phyloP scores from a whole-genome alignment of 495 filamentous ascomycete genomes.

The Aspergillus heteromorphus region DNA sequence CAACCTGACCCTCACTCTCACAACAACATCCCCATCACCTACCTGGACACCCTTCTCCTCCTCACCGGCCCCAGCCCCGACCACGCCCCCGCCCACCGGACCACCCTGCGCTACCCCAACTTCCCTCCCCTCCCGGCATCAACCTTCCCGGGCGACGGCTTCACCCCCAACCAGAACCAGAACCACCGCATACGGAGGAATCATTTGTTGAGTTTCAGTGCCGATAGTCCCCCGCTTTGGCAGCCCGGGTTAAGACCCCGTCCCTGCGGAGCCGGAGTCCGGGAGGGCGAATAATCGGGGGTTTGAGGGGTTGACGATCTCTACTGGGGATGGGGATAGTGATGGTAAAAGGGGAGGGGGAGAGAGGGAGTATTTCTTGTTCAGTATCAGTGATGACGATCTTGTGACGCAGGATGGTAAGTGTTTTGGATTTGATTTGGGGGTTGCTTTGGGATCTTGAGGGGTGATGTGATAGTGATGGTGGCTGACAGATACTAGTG shows the following conservation, averaged over 20 bases:
- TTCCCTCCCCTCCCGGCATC: constrained; percentile 63
- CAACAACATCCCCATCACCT: constrained; percentile 61
- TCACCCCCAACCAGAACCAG: too few relatives aligned
- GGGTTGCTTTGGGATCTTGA: not conserved
- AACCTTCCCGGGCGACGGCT: constrained; percentile 69
- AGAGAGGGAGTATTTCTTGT: constrained; percentile 61
- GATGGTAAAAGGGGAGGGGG: constrained; percentile 14
- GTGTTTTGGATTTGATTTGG: constrained; percentile 6
- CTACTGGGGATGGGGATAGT: too few relatives aligned
- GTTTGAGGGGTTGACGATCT: constrained; percentile 66
- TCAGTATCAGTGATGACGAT: constrained; percentile 71
- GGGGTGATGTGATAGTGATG: constrained; percentile 1
- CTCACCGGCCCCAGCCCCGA: constrained; percentile 60
- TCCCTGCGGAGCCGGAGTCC: constrained; percentile 51
- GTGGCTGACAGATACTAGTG: not conserved
- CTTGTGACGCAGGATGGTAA: constrained; percentile 74
- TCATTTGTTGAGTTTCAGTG: constrained; percentile 50
- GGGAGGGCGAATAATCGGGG: constrained; percentile 75
- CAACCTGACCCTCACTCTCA: constrained; percentile 55
- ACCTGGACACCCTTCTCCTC: constrained; percentile 63
- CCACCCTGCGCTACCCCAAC: constrained; percentile 47
- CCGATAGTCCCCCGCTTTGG: constrained; percentile 60
- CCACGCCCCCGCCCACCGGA: constrained; percentile 66
- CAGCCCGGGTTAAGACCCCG: constrained; percentile 34
- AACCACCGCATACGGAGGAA: too few relatives aligned